These are phyloP conservation scores for Coemansia sp. DNA, from an alignment of 192 early-diverging fungal species.

Conservation along the genomic window DNA sequence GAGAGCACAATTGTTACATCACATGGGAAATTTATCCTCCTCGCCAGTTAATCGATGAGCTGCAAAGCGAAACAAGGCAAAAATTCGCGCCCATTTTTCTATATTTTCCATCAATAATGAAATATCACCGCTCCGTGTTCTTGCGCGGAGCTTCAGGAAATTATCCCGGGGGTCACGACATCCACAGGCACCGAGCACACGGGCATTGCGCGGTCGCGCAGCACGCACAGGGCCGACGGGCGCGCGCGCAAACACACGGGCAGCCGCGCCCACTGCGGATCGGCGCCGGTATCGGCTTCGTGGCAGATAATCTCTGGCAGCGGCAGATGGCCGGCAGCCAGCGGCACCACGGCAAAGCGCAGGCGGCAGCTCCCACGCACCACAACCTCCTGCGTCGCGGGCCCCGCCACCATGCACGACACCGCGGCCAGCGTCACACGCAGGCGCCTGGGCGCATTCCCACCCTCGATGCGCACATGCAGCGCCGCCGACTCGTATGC, in stretches of 20 bases:
- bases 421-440: conserved; percentile 18
- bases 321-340: conserved; percentile 29
- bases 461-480: conserved; percentile 5
- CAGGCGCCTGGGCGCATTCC: conserved; percentile 6
- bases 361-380: conserved; percentile 1
- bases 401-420: conserved; percentile 33
- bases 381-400: conserved; percentile 8
- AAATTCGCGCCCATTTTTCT: background rate
- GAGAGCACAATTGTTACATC: no score
- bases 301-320: conserved; percentile 38
- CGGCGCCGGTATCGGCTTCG: conserved; percentile 1
- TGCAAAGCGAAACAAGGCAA: no score
- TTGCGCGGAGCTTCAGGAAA: no score
- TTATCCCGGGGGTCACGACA: no score
- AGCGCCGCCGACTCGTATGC: conserved; percentile 19
- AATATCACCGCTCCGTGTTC: background rate
- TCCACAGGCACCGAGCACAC: conserved; percentile 34
- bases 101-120: no score
- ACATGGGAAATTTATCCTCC: no score
- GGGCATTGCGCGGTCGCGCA: conserved; percentile 10
- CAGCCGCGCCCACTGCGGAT: background rate
- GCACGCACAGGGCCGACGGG: conserved; percentile 12
- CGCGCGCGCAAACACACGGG: background rate
- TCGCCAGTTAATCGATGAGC: no score
- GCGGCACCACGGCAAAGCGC: conserved; percentile 27